Conservation (phyloP, 2,329 filamentous ascomycete species). For the Myriosclerotinia duriaeana region DNA sequence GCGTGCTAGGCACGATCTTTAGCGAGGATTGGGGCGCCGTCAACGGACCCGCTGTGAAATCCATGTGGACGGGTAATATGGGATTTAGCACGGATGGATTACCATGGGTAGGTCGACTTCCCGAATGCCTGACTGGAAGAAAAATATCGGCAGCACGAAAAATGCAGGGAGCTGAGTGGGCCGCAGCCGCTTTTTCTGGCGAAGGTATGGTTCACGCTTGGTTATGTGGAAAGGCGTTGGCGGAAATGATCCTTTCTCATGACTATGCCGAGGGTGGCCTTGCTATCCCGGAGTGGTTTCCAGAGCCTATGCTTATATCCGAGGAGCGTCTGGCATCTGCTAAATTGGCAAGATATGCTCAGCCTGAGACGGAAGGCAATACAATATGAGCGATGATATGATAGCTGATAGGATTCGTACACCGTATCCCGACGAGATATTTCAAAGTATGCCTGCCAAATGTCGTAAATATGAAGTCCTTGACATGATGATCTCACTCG, state of each 20-base stretch:
- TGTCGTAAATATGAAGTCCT: too few species aligned
- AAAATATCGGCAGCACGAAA: not conserved
- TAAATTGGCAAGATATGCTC: not conserved
- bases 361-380: not conserved
- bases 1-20: not conserved
- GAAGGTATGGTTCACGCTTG: constrained; percentile 33
- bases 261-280: constrained; percentile 40
- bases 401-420: too few species aligned
- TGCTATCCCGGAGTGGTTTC: constrained; percentile 12
- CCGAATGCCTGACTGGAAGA: not conserved
- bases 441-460: too few species aligned
- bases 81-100: constrained; percentile 14
- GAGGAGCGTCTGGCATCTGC: not conserved
- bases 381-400: not conserved
- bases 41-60: constrained; percentile 41
- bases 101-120: not conserved
- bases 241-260: constrained; percentile 43
- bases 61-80: constrained; percentile 31
- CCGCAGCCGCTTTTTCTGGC: constrained; percentile 8
- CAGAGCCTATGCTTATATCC: constrained; percentile 8
- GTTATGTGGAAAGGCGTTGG: constrained; percentile 44
- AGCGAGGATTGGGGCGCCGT: constrained; percentile 49
- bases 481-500: too few species aligned
- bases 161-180: not conserved
- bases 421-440: too few species aligned